These are phyloP conservation scores for Corymbia calophylla DNA, from an alignment of 441 rosid genomes.

Conservation along the genomic window DNA sequence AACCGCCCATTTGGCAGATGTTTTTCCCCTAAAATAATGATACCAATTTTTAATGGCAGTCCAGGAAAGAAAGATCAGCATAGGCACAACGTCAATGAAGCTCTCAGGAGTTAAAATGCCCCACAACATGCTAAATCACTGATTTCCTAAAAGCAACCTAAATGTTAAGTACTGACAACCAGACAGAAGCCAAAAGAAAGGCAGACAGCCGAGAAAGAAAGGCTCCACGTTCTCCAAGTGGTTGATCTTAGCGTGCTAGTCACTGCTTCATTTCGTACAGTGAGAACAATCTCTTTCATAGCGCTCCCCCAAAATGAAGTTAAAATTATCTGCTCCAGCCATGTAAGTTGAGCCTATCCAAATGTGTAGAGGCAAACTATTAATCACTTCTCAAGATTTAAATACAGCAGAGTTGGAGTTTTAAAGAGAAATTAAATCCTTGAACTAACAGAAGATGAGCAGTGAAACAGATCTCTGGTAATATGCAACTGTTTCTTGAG, in stretches of 20 bases:
- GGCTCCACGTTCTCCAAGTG: too few relatives aligned
- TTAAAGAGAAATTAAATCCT: not conserved
- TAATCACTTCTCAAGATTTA: not conserved
- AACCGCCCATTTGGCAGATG: not conserved
- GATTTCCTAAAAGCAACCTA: not conserved
- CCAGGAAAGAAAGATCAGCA: not conserved
- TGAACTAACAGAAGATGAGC: not conserved
- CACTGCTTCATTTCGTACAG: too few relatives aligned
- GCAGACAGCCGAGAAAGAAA: not conserved
- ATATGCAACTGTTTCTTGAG: not conserved
- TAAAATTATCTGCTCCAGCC: not conserved
- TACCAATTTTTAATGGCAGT: not conserved
- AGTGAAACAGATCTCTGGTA: not conserved
- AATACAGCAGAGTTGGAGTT: not conserved
- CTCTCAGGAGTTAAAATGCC: not conserved
- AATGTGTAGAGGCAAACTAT: not conserved
- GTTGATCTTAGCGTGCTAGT: too few relatives aligned
- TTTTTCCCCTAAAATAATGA: not conserved
- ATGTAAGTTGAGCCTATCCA: not conserved
- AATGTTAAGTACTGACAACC: not conserved
- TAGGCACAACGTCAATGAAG: not conserved
- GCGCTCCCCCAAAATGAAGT: not conserved
- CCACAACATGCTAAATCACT: not conserved
- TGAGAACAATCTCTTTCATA: too few relatives aligned
- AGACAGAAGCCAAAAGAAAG: not conserved